Conservation (phyloP, 2,329 filamentous ascomycete genomes). For the Fusarium xylarioides region DNA sequence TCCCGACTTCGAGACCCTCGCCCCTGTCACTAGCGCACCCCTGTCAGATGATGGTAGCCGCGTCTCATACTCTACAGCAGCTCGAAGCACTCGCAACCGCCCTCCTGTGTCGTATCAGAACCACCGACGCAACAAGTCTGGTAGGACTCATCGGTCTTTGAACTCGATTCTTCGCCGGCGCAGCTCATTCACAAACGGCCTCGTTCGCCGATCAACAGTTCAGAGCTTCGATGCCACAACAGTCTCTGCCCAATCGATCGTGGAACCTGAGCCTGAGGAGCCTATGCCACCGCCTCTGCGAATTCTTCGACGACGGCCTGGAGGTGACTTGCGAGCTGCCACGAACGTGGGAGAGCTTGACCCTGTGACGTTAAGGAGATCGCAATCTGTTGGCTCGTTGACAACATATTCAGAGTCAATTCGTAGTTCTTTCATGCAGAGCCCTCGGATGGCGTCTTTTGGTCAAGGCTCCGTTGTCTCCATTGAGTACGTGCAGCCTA, state of each 20-base stretch:
- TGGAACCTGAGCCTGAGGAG: constrained; percentile 51
- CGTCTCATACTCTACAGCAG: constrained; percentile 44
- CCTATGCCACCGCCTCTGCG: constrained; percentile 64
- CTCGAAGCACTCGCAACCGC: constrained; percentile 39
- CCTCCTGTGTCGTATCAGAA: constrained; percentile 46
- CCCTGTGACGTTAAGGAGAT: constrained; percentile 57
- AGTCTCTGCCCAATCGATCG: constrained; percentile 61
- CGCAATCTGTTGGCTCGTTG: constrained; percentile 67
- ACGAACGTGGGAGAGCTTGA: constrained; percentile 72
- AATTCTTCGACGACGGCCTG: constrained; percentile 75
- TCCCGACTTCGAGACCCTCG: constrained; percentile 56
- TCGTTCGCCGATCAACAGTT: constrained; percentile 59
- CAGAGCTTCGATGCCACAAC: constrained; percentile 68
- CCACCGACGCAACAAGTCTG: constrained; percentile 59
- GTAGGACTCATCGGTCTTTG: constrained; percentile 58
- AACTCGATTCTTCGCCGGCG: constrained; percentile 64
- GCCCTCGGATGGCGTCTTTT: constrained; percentile 47
- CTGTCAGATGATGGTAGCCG: constrained; percentile 48
- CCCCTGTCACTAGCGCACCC: constrained; percentile 37
- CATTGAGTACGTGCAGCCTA: constrained; percentile 40
- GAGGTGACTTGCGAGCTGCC: constrained; percentile 77
- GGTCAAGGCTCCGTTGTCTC: constrained; percentile 25
- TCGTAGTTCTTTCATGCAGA: constrained; percentile 64
- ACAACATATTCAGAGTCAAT: constrained; percentile 69
- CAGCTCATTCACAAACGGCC: constrained; percentile 68